Percentiles rank a stretch among this genome's conserved stretches.
These are phyloP conservation scores for Extremus antarcticus DNA, from an alignment of 495 filamentous ascomycete genomes.

Conservation along the genomic window DNA sequence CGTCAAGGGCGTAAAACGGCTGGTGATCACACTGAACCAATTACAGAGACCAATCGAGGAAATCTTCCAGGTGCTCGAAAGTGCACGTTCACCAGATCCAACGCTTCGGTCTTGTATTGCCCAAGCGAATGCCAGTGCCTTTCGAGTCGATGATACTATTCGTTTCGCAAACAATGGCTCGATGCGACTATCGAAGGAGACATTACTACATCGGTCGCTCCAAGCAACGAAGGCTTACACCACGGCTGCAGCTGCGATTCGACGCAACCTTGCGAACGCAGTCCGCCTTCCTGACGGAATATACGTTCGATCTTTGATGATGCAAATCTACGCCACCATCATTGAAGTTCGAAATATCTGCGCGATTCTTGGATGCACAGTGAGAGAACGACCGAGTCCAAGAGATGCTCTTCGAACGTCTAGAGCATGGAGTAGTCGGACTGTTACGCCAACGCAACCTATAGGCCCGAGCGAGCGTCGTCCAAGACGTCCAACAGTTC, in stretches of 20 bases:
- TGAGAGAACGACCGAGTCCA: slow-evolving; percentile 8
- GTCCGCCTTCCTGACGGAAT: background rate
- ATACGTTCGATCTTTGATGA: slow-evolving; percentile 69
- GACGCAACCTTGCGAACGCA: background rate
- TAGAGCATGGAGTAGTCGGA: slow-evolving; percentile 13
- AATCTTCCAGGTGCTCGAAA: background rate
- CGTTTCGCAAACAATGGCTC: background rate
- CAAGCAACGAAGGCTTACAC: slow-evolving; percentile 8
- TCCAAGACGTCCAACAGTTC: slow-evolving; percentile 17
- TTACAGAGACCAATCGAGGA: slow-evolving; percentile 59
- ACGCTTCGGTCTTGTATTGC: background rate
- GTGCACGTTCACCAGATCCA: background rate
- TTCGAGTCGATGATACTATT: background rate
- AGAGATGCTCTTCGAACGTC: slow-evolving; percentile 14
- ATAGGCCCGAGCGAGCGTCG: slow-evolving; percentile 13
- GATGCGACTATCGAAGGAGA: background rate
- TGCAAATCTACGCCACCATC: slow-evolving; percentile 69
- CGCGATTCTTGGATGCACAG: slow-evolving; percentile 31
- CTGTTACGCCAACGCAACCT: slow-evolving; percentile 18
- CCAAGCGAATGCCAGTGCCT: background rate
- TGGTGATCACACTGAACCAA: slow-evolving; percentile 75
- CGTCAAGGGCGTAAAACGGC: slow-evolving; percentile 71
- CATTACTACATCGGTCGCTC: background rate
- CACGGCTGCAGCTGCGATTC: slow-evolving; percentile 7
- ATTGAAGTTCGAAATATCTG: slow-evolving; percentile 59